Conservation (phyloP, 129 eudicot genomes). For the Arctium lappa region DNA sequence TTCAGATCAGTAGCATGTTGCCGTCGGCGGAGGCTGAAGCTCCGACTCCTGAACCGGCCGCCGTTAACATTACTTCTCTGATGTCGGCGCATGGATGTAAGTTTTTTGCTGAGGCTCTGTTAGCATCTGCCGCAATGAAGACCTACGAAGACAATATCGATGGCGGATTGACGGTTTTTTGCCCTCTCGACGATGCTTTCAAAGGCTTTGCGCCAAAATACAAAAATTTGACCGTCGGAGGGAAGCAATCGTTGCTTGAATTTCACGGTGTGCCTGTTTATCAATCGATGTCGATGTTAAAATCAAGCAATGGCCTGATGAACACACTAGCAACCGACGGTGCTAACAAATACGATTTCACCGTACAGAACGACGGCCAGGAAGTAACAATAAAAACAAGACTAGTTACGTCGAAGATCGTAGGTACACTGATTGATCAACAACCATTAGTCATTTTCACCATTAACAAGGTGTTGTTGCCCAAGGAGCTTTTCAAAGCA, state of each 20-base stretch:
- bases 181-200: conserved; percentile 78
- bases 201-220: conserved; percentile 57
- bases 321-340: conserved; percentile 96
- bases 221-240: conserved; percentile 58
- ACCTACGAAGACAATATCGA: conserved; percentile 47
- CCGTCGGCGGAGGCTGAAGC: conserved; percentile 75
- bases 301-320: conserved; percentile 66
- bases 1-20: conserved; percentile 61
- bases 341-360: conserved; percentile 53
- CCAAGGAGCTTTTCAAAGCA: conserved; percentile 64
- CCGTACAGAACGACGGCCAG: conserved; percentile 79
- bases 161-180: conserved; percentile 76
- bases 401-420: conserved; percentile 60
- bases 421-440: conserved; percentile 61
- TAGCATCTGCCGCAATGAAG: conserved; percentile 50
- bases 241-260: conserved; percentile 65
- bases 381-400: conserved; percentile 65
- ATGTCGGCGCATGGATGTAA: conserved; percentile 90
- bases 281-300: conserved; percentile 56
- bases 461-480: conserved; percentile 66
- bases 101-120: conserved; percentile 70
- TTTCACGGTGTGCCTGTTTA: conserved; percentile 76
- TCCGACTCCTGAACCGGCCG: conserved; percentile 77
- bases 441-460: conserved; percentile 70
- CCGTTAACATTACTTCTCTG: conserved; percentile 47